Base-by-base conservation (phyloP, 2,329 filamentous ascomycete species). In the Zasmidium angulare region DNA sequence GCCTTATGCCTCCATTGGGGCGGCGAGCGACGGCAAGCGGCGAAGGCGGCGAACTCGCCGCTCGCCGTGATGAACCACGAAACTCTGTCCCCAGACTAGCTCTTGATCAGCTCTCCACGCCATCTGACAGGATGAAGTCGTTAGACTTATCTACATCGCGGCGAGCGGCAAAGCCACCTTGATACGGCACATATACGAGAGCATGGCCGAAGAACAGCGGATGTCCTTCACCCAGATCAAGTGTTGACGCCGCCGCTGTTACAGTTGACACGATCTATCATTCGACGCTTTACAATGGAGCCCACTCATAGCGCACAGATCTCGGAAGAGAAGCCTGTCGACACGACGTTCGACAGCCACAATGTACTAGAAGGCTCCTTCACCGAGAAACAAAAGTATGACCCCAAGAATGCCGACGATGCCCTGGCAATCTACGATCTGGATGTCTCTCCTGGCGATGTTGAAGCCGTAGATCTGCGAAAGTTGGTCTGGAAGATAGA, bases 401-500 rank as follows among this genome's bases (percentile, higher is more conserved):
- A 49, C 23, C 46, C 2, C 46, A 22, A 49, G 46, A 22, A 22
- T 10, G 46, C 19, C 20, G 46, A 49, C 19, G 46, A 11, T 20
- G 46, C 46, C 10, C 20, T 49, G 14, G 23, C 20, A 26, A 26
- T 49, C 19, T 49, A 49, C 23, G 46, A 49, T 10, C 19, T 49
- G 20, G 46, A 49, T 49, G 46, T 49, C 46, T 22, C 20, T 11
- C 46, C 46, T 22, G 23, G 10, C 3, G 46, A 49, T 26, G 20
- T 26, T 19, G 46, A 14, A 19, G 52, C 11, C 31, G 36, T 43
- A 19, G 36, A 43, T 19, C 36, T 43, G 4, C 36, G 36, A 43
- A 43, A 17, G 36, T 17, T 54, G 20, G 52, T 54, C n/a, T 31
- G 52, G n/a, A 54, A 54, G 52, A 54, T 54, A 23, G 52, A 54